These are phyloP conservation scores for Calonectria honghensis DNA, from an alignment of 2,329 filamentous ascomycete genomes.

Conservation along the genomic window DNA sequence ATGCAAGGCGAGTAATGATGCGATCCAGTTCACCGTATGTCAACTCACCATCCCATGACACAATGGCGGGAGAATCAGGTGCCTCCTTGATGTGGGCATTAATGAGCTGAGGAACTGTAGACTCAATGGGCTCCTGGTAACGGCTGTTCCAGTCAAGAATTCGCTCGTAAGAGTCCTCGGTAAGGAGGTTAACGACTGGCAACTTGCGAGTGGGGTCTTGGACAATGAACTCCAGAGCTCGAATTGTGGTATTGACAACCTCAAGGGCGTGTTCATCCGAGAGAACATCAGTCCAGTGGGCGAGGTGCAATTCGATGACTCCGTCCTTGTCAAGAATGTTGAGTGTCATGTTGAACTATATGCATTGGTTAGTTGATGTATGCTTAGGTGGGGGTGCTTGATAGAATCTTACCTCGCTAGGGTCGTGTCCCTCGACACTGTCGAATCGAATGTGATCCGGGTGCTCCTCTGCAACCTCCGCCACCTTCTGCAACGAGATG, in stretches of 20 bases:
- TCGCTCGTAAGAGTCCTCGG: neutral
- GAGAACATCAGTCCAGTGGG: constrained; percentile 15
- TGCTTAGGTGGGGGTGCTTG: neutral
- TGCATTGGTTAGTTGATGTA: neutral
- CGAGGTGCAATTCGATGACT: neutral
- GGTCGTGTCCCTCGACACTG: constrained; percentile 13
- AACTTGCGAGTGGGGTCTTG: constrained; percentile 15
- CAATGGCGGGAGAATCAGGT: neutral
- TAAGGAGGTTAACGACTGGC: neutral
- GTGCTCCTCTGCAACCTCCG: neutral
- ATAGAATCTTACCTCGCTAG: constrained; percentile 11
- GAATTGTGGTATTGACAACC: constrained; percentile 10
- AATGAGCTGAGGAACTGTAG: constrained; percentile 16
- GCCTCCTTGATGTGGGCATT: constrained; percentile 23
- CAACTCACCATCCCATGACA: constrained; percentile 27
- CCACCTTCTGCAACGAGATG: constrained; percentile 23
- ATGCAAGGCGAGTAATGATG: constrained; percentile 3
- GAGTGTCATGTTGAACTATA: constrained; percentile 13
- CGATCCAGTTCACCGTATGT: constrained; percentile 36
- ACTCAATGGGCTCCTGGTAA: constrained; percentile 18
- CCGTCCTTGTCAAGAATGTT: constrained; percentile 18
- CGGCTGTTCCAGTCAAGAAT: constrained; percentile 19
- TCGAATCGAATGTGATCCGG: constrained; percentile 1
- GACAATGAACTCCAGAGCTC: constrained; percentile 1
- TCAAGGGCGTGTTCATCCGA: neutral